Conservation (phyloP, 2,329 filamentous ascomycete species). For the Apiospora kogelbergensis region DNA sequence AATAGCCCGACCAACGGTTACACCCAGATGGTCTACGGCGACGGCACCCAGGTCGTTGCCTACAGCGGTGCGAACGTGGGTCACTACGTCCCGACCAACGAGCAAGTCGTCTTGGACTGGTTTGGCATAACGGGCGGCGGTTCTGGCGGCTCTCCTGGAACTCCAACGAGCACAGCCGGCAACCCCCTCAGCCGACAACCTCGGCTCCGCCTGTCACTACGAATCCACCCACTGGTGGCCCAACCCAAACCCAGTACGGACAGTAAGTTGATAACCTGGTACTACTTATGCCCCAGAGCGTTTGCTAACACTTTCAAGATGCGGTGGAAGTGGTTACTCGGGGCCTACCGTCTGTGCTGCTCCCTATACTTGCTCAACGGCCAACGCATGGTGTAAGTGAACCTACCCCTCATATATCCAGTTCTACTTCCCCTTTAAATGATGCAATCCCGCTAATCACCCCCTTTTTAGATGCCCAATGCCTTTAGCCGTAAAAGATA, state of each 20-base stretch:
- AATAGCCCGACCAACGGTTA: slow-evolving; percentile 19
- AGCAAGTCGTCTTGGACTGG: slow-evolving; percentile 22
- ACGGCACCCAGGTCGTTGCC: slow-evolving; percentile 21
- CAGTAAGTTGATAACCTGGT: background rate
- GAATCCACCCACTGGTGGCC: background rate
- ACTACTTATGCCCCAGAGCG: background rate
- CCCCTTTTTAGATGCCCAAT: background rate
- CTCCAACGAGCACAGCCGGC: background rate
- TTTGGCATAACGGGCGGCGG: slow-evolving; percentile 19
- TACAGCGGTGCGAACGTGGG: slow-evolving; percentile 20
- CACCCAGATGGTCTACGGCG: slow-evolving; percentile 22
- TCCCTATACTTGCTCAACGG: background rate
- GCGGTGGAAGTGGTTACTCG: background rate
- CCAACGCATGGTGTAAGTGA: background rate
- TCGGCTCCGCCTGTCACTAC: background rate
- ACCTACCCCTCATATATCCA: too few relatives aligned
- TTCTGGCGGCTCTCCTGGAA: background rate
- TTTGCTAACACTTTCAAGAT: background rate
- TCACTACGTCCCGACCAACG: slow-evolving; percentile 21
- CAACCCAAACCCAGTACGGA: background rate
- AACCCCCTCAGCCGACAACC: background rate
- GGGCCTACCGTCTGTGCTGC: background rate
- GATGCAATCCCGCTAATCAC: background rate
- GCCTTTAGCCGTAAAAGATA: background rate
- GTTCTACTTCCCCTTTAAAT: too few relatives aligned